Percentiles rank a stretch among this genome's conserved stretches.
phyloP scores from a whole-genome alignment of 805 yeast species.

The Kodamaea leandrae region DNA sequence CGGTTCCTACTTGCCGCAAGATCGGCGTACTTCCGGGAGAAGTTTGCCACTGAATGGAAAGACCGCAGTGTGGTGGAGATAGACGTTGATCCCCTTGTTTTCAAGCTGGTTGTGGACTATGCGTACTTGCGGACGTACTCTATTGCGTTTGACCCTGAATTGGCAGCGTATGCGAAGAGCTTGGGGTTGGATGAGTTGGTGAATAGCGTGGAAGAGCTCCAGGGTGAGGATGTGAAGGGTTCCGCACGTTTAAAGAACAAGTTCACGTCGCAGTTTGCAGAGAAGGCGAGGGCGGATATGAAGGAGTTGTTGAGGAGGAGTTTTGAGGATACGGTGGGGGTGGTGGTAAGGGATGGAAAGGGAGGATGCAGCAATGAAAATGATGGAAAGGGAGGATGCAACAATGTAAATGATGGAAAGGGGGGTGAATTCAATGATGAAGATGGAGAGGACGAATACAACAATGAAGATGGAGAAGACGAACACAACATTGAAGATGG shows the following conservation, averaged over 20 bases:
- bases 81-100: conserved; percentile 17
- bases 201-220: neutral
- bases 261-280: conserved; percentile 30
- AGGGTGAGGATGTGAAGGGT: conserved; percentile 11
- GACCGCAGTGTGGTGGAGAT: conserved; percentile 16
- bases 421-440: no score
- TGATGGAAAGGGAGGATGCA: no score
- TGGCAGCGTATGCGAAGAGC: conserved; percentile 31
- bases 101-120: conserved; percentile 28
- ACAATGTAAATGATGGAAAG: no score
- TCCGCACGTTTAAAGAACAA: conserved; percentile 31
- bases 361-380: neutral
- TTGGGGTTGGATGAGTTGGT: conserved; percentile 14
- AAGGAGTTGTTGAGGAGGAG: conserved; percentile 27
- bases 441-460: neutral
- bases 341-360: conserved; percentile 5
- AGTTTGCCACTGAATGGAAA: conserved; percentile 25
- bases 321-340: conserved; percentile 16
- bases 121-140: conserved; percentile 32
- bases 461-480: neutral
- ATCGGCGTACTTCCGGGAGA: conserved; percentile 23
- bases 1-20: conserved; percentile 37
- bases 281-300: conserved; percentile 35
- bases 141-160: conserved; percentile 29
- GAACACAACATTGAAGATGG: neutral